Conservation (phyloP, 2,329 filamentous ascomycete species). For the Aspergillus ochraceus region DNA sequence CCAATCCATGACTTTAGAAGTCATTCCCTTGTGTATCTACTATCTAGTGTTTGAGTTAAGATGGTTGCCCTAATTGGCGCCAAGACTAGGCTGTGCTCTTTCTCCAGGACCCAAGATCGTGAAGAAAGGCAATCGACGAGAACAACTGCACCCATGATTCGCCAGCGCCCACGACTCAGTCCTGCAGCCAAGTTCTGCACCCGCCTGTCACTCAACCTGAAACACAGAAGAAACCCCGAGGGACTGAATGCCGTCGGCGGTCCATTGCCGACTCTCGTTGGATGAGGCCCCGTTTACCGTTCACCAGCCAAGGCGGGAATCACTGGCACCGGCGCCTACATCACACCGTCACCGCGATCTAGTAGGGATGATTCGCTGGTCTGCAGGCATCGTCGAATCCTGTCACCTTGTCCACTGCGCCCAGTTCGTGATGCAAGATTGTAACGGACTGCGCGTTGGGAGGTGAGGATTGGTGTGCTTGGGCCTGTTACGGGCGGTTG, state of each 20-base stretch:
- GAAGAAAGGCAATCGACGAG: neutral
- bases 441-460: neutral
- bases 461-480: slow-evolving; percentile 1
- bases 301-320: slow-evolving; percentile 14
- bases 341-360: slow-evolving; percentile 13
- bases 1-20: too few relatives aligned
- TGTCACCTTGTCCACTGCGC: slow-evolving; percentile 5
- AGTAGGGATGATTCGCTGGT: slow-evolving; percentile 11
- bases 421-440: slow-evolving; percentile 9
- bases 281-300: neutral
- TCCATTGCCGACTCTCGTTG: slow-evolving; percentile 6
- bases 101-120: neutral
- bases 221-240: neutral
- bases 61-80: too few relatives aligned
- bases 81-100: neutral
- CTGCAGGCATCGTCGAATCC: neutral
- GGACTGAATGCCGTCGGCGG: neutral
- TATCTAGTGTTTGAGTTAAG: too few relatives aligned
- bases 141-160: neutral
- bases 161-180: neutral
- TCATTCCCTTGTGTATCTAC: too few relatives aligned
- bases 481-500: slow-evolving; percentile 7
- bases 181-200: neutral
- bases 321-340: slow-evolving; percentile 14
- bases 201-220: neutral